Percentiles rank a stretch among this genome's conserved stretches.
Evolutionary conservation across 2,329 filamentous ascomycete species (phyloP).

Genomic region (Xylariaceae sp.): DNA sequence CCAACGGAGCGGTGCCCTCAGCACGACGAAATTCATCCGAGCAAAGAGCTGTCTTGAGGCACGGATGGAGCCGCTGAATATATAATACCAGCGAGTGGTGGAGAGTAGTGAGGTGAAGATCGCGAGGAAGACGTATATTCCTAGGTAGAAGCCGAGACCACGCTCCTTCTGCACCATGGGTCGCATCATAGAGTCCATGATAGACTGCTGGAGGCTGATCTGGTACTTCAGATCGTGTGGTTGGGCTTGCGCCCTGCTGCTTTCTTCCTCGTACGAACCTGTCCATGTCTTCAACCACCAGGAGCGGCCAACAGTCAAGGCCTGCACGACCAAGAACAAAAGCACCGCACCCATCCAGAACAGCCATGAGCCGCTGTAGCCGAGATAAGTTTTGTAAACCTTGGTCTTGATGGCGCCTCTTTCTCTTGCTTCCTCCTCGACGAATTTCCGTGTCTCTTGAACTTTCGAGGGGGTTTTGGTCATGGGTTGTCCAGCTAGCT

Average conservation of each 20-base stretch:
- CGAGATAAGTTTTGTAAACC: constrained; percentile 63
- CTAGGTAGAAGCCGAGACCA: constrained; percentile 55
- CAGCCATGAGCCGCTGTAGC: constrained; percentile 53
- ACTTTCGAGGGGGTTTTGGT: constrained; percentile 44
- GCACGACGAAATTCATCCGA: constrained; percentile 56
- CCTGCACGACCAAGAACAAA: constrained; percentile 48
- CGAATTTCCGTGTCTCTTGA: constrained; percentile 55
- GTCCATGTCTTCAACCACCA: constrained; percentile 63
- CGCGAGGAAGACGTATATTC: constrained; percentile 58
- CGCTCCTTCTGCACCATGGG: constrained; percentile 24
- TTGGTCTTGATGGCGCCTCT: constrained; percentile 59
- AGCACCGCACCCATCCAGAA: constrained; percentile 51
- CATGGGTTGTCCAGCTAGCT: constrained; percentile 32
- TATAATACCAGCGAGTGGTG: constrained; percentile 54
- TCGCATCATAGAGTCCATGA: constrained; percentile 30
- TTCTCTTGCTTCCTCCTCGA: constrained; percentile 68
- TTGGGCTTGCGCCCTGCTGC: constrained; percentile 10
- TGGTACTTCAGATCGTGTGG: constrained; percentile 34
- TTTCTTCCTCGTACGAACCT: constrained; percentile 31
- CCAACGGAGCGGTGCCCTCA: constrained; percentile 70
- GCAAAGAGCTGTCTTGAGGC: constrained; percentile 64
- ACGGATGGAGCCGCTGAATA: constrained; percentile 57
- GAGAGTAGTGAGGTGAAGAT: constrained; percentile 49
- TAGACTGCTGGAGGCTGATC: constrained; percentile 39
- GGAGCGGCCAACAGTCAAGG: constrained; percentile 47